Conservation (phyloP, 441 rosid species). For the Populus tomentosa region DNA sequence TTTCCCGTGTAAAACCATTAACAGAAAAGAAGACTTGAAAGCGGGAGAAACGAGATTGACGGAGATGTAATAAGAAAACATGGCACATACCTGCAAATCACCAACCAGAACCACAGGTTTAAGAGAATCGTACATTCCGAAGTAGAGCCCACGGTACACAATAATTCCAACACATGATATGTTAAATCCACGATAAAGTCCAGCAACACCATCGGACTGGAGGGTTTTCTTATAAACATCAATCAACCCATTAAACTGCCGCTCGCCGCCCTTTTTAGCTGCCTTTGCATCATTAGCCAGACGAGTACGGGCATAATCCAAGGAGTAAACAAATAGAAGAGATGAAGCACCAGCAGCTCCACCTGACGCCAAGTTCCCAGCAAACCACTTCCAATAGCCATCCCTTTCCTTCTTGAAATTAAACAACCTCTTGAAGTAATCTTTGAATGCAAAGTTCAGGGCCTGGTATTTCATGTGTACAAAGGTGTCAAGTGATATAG, state of each 20-base stretch:
- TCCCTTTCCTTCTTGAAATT: slow-evolving; percentile 47
- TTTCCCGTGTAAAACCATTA: background rate
- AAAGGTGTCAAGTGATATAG: background rate
- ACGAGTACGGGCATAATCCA: slow-evolving; percentile 87
- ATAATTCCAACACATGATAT: too few species aligned
- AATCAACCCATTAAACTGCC: slow-evolving; percentile 83
- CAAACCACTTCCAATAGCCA: too few species aligned
- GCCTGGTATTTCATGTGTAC: slow-evolving; percentile 42
- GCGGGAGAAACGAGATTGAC: background rate
- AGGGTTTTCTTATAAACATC: slow-evolving; percentile 89
- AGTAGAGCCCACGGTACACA: too few species aligned
- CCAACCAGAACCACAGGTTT: slow-evolving; percentile 79
- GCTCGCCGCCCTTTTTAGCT: slow-evolving; percentile 79
- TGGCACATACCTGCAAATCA: slow-evolving; percentile 51
- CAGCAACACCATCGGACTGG: slow-evolving; percentile 67
- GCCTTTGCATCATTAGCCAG: slow-evolving; percentile 87
- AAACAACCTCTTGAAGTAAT: slow-evolving; percentile 80
- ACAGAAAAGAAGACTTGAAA: background rate
- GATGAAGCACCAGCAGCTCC: slow-evolving; percentile 99
- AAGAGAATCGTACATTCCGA: slow-evolving; percentile 90
- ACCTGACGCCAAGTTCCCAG: slow-evolving; percentile 94
- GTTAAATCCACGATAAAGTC: too few species aligned
- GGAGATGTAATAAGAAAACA: background rate
- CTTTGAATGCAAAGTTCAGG: slow-evolving; percentile 91
- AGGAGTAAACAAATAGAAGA: slow-evolving; percentile 77